Evolutionary conservation across 2,329 filamentous ascomycete genomes (phyloP).

Genomic region (Verticillium klebahnii): DNA sequence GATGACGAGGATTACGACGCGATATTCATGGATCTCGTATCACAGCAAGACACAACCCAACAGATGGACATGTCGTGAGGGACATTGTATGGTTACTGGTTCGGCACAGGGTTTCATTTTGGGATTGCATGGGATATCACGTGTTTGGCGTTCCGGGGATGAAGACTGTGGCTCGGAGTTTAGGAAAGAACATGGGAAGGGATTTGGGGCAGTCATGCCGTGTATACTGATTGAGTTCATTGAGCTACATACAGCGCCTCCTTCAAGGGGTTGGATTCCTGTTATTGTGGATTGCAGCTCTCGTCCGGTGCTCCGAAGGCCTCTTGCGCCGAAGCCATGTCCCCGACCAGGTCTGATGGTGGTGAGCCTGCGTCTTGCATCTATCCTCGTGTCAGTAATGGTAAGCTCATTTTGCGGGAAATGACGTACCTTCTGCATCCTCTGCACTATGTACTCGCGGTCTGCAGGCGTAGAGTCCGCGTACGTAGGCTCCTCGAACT

Average conservation of each 20-base stretch:
- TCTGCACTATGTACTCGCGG: conserved; percentile 89
- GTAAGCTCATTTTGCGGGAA: not conserved
- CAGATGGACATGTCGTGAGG: conserved; percentile 44
- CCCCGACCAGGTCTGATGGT: conserved; percentile 84
- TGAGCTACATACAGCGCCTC: conserved; percentile 1
- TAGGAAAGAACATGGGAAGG: not conserved
- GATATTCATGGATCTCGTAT: conserved; percentile 61
- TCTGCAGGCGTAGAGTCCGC: conserved; percentile 76
- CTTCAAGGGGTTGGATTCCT: conserved; percentile 2
- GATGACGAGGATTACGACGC: conserved; percentile 60
- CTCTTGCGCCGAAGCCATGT: conserved; percentile 80
- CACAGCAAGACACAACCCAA: conserved; percentile 35
- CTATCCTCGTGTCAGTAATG: conserved; percentile 40
- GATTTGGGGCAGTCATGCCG: conserved; percentile 5
- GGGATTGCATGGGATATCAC: conserved; percentile 1
- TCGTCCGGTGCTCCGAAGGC: conserved; percentile 57
- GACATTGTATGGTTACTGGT: not conserved
- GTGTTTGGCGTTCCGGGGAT: not conserved
- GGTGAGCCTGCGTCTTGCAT: conserved; percentile 96
- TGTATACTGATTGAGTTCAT: not conserved
- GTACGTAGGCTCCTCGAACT: conserved; percentile 81
- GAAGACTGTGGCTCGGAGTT: not conserved
- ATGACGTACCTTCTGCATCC: conserved; percentile 84
- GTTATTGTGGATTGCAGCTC: conserved; percentile 58
- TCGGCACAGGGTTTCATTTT: not conserved